Conservation (phyloP, 306 rosid species). For the Ammopiptanthus mongolicus region DNA sequence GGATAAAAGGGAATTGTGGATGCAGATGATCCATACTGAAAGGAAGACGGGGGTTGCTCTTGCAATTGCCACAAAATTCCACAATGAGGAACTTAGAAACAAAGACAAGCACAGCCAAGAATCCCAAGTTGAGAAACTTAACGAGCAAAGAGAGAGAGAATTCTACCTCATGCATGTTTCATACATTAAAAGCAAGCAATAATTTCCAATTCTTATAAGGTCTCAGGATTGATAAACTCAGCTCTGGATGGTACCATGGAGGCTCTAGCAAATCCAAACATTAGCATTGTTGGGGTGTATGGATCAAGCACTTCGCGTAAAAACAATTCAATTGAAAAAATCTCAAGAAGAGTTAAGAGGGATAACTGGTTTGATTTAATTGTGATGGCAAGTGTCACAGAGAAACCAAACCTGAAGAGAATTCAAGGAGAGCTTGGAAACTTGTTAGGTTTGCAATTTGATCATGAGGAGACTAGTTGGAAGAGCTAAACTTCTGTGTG, state of each 20-base stretch:
- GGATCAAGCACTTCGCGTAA: not conserved
- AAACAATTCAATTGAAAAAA: not conserved
- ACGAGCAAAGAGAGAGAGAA: not conserved
- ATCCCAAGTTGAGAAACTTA: not conserved
- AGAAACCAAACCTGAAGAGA: not conserved
- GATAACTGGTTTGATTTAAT: not conserved
- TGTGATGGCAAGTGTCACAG: not conserved
- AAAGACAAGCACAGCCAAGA: not conserved
- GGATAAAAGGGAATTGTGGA: too few relatives aligned
- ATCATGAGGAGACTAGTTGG: not conserved
- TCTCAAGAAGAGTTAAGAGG: not conserved
- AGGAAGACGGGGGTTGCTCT: not conserved
- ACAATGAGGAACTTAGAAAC: not conserved
- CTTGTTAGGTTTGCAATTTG: not conserved
- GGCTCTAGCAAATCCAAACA: not conserved
- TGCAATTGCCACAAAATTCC: not conserved
- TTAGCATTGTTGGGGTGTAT: not conserved
- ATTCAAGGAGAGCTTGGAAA: not conserved
- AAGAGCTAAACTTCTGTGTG: not conserved
- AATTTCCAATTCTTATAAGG: not conserved
- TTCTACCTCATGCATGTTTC: not conserved
- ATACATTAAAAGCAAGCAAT: not conserved
- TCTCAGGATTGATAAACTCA: not conserved
- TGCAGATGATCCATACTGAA: too few relatives aligned
- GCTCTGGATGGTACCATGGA: not conserved